phyloP scores from a whole-genome alignment of 2,329 filamentous ascomycete genomes.

The Catunica adiposa region DNA sequence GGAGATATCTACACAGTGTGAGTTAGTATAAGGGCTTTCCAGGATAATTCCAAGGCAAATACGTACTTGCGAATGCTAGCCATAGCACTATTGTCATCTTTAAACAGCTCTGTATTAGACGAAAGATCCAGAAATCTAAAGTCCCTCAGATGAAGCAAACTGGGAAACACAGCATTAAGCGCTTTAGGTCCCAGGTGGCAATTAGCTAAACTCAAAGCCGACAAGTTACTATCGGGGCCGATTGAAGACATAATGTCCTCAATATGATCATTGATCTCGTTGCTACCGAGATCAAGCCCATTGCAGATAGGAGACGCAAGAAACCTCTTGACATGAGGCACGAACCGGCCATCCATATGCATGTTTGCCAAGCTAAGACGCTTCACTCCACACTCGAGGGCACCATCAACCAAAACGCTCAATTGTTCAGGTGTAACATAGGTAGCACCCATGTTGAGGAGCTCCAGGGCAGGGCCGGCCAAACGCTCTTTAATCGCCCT shows the following conservation, averaged over 20 bases:
- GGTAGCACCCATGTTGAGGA: slow-evolving; percentile 71
- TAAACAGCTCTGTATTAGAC: slow-evolving; percentile 71
- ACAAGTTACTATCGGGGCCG: slow-evolving; percentile 2
- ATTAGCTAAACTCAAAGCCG: slow-evolving; percentile 65
- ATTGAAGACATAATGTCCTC: slow-evolving; percentile 44
- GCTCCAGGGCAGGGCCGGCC: slow-evolving; percentile 58
- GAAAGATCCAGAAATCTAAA: slow-evolving; percentile 86
- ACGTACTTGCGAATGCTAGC: slow-evolving; percentile 55
- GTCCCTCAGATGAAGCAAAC: slow-evolving; percentile 49
- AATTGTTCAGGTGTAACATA: slow-evolving; percentile 55
- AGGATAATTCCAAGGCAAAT: neutral
- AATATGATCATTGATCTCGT: slow-evolving; percentile 44
- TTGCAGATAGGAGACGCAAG: slow-evolving; percentile 63
- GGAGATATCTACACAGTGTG: slow-evolving; percentile 44
- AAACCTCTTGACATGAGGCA: slow-evolving; percentile 63
- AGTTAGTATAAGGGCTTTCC: slow-evolving; percentile 2
- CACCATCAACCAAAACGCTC: slow-evolving; percentile 60
- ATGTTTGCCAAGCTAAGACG: slow-evolving; percentile 75
- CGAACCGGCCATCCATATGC: slow-evolving; percentile 52
- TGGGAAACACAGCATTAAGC: slow-evolving; percentile 59
- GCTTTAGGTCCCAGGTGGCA: slow-evolving; percentile 63
- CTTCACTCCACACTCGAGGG: slow-evolving; percentile 60
- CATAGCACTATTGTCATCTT: slow-evolving; percentile 54
- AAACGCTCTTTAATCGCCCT: slow-evolving; percentile 63
- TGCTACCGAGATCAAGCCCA: slow-evolving; percentile 77